Base-by-base conservation (phyloP, 257 asterid species). In the Ehretia macrophylla region DNA sequence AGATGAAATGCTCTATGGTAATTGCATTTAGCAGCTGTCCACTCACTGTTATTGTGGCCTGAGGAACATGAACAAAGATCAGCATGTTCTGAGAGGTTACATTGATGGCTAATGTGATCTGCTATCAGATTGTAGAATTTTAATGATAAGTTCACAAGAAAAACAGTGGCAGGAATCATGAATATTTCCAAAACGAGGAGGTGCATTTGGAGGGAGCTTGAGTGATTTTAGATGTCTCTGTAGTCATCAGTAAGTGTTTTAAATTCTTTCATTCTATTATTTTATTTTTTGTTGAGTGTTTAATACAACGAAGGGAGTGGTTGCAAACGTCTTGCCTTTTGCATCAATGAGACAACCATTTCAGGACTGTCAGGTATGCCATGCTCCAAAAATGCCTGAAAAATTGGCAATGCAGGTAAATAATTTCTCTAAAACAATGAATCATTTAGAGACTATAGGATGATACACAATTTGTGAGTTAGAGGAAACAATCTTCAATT, bases 1-100 rank as follows among this genome's bases (percentile, higher is more conserved):
- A 73, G 77, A 88, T 79, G 63, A 88, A 87, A 78, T 88, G 95
- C 78, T 88, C 96, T 13, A 88, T 88, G 65, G 83, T 83, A 18
- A 85, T 75, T 45, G 95, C 93, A 39, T 80, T 85, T 38, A 88
- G 75, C 23, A 70, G 53, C 32, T 81, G 82, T 3, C 93, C 95
- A 18, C 96, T 95, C 1, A 85, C 93, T 32, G 61, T 83, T 56
- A 88, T 68, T 6, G 86, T 82, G 60, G 93, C 93, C 95, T 84
- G 90, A 70, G 62, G 47, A 42, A 42, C 47, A 14, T 42, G 52
- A 35, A 70, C 56, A 10, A 42, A 10, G 8, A 32, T 17, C 40
- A 59, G 14, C 20, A 55, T 16, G 47, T 27, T 3, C 35, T 38
- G 16, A 55, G 11, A 5, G 44, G 18, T 11, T 27, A 27, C 35